phyloP scores from a whole-genome alignment of 192 early-diverging fungal genomes.

The Backusella luteola region DNA sequence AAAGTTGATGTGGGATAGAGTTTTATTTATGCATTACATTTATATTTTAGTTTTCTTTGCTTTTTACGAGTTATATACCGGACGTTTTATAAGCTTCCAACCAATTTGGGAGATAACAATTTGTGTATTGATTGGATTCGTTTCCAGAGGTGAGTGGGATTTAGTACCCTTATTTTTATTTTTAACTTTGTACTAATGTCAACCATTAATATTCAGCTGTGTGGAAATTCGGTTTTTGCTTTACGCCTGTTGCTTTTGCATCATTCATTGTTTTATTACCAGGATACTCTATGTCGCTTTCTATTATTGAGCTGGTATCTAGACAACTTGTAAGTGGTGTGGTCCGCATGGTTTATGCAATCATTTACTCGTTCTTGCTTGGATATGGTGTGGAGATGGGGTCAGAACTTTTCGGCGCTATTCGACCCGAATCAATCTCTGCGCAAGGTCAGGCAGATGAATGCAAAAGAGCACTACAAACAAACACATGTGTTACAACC shows the following conservation, averaged over 20 bases:
- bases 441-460: conserved; percentile 4
- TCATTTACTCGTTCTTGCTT: conserved; percentile 76
- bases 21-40: neutral
- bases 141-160: conserved; percentile 30
- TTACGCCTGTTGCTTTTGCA: conserved; percentile 58
- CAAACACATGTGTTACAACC: conserved; percentile 6
- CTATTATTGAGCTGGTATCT: conserved; percentile 87
- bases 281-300: conserved; percentile 78
- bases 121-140: conserved; percentile 46
- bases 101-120: conserved; percentile 50
- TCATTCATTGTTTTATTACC: conserved; percentile 68
- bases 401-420: conserved; percentile 18
- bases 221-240: conserved; percentile 56
- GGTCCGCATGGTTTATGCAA: conserved; percentile 78
- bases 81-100: conserved; percentile 45
- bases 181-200: neutral
- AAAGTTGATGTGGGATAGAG: neutral
- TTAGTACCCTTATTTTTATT: neutral
- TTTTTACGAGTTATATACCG: conserved; percentile 51
- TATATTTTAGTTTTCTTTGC: conserved; percentile 41
- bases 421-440: conserved; percentile 5
- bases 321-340: conserved; percentile 89
- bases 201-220: conserved; percentile 18
- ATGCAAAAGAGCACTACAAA: neutral
- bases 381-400: conserved; percentile 75